Base-by-base conservation (phyloP, 2,329 filamentous ascomycete species). In the Fusarium setosum region DNA sequence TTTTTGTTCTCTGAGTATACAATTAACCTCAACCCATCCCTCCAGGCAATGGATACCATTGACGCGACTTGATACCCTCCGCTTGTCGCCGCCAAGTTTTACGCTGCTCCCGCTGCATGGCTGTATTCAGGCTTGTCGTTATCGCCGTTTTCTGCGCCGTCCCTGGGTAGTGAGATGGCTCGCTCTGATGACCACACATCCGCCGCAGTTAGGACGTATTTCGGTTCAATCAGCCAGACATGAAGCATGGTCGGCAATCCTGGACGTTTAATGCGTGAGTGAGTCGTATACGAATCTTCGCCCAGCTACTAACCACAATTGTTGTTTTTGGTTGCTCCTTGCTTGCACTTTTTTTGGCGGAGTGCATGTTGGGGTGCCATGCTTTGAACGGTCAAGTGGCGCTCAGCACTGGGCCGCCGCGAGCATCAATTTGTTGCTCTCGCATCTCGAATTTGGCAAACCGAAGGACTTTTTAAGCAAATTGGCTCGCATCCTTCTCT, bases 161-260 rank as follows among this genome's bases (percentile, higher is more conserved):
- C 13, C 0, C 13, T 34, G 20, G 2, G 29, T n/a, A 35, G 29
- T 1, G 13, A 15, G 4, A 31, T 21, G 7, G 18, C 40, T 4
- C 44, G 34, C 7, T 42, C 2, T 0, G 55, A 5, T 6, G 58
- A 59, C 58, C 58, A 61, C 4, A 20, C 26, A 21, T 12, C 47
- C 1, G 3, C 1, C 1, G 47, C 23, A 18, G 17, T 15, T 21
- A 12, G 17, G 3, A 7, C 17, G 2, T 7, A 0, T 0, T 3
- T 26, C 8, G 55, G 6, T 29, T 59, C 35, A 4, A 1, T 7
- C 13, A 59, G 0, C 41, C 41, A 59, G 2, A 6, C 6, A 1
- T 37, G 40, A 10, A 59, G 40, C 13, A 10, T 8, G 10, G 11
- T 2, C 8, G 47, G 13, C 11, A 29, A 1, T 2, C 2, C 17